Evolutionary conservation across 768 basidiomycete genomes (phyloP).

Genomic region (Russula griseocarnosa): DNA sequence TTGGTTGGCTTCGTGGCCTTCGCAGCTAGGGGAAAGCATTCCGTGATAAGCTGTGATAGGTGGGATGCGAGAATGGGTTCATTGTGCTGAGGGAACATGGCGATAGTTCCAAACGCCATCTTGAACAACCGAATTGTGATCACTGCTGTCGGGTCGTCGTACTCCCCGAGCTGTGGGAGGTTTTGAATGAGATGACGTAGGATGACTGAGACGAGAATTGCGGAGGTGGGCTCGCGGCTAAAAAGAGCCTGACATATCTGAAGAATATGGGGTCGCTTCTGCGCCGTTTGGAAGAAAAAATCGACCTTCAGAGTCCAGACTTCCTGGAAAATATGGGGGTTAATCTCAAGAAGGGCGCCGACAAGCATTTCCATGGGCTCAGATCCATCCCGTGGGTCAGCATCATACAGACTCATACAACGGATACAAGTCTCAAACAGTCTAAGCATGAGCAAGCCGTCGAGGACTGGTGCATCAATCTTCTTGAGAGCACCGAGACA

Average conservation of each 20-base stretch:
- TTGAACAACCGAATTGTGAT: constrained; percentile 91
- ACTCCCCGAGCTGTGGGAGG: constrained; percentile 78
- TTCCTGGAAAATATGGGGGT: constrained; percentile 91
- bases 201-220: constrained; percentile 83
- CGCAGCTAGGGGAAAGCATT: constrained; percentile 90
- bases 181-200: constrained; percentile 80
- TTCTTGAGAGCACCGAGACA: constrained; percentile 74
- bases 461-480: constrained; percentile 70
- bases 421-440: constrained; percentile 83
- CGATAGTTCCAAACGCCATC: constrained; percentile 88
- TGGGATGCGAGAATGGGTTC: constrained; percentile 93
- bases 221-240: constrained; percentile 66
- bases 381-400: constrained; percentile 60
- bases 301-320: constrained; percentile 93
- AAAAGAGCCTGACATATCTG: constrained; percentile 84
- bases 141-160: constrained; percentile 74
- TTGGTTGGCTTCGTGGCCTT: constrained; percentile 87
- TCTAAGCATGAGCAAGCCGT: constrained; percentile 81
- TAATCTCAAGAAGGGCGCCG: constrained; percentile 73
- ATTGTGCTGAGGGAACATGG: constrained; percentile 64
- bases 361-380: constrained; percentile 83
- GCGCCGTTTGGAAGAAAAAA: constrained; percentile 79
- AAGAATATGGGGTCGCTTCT: constrained; percentile 73
- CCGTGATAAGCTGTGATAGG: constrained; percentile 89
- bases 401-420: constrained; percentile 80